Evolutionary conservation across 768 basidiomycete genomes (phyloP), one percentile per base, ranked within the genome.

Genomic region (Myochromella boudieri): DNA sequence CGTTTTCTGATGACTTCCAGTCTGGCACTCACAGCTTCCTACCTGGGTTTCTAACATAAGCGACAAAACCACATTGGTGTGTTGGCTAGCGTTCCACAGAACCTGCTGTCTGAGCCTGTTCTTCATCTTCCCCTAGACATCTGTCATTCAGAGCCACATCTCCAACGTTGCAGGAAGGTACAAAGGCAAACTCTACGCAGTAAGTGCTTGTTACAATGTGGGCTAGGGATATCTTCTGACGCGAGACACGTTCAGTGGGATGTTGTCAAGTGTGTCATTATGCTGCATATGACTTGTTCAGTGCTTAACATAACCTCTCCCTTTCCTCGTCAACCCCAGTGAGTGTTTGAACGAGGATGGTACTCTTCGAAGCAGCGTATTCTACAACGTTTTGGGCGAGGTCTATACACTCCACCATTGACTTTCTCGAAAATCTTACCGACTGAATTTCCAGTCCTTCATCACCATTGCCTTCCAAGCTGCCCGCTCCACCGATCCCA

Each of bases 281-380:
- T 21, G 6, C 2, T 10, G 24, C 21, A 26, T n/a, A n/a, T n/a
- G n/a, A n/a, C n/a, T n/a, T n/a, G n/a, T 6, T 34, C 9, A 5
- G 14, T 34, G n/a, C 31, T 41, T 9, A 46, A n/a, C n/a, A n/a
- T 29, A 26, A 6, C 45, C 26, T 6, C 33, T n/a, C 20, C n/a
- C n/a, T n/a, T n/a, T n/a, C n/a, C n/a, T n/a, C n/a, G n/a, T n/a
- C n/a, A n/a, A n/a, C n/a, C n/a, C n/a, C n/a, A 71, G 71, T 47
- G 77, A 79, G 59, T 74, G 74, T 43, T 68, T 80, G 58, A 77
- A 77, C 60, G 77, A 78, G 49, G 71, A 77, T 53, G 76, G 77
- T 33, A 67, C 64, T 41, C 55, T 77, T 41, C 68, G 72, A 18
- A 68, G 64, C 29, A 71, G 70, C 49, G 72, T 78, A 32, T 78